Evolutionary conservation across 345 rosid genomes (phyloP), one percentile per base, ranked within the genome.

Genomic region (Reutealis trisperma): DNA sequence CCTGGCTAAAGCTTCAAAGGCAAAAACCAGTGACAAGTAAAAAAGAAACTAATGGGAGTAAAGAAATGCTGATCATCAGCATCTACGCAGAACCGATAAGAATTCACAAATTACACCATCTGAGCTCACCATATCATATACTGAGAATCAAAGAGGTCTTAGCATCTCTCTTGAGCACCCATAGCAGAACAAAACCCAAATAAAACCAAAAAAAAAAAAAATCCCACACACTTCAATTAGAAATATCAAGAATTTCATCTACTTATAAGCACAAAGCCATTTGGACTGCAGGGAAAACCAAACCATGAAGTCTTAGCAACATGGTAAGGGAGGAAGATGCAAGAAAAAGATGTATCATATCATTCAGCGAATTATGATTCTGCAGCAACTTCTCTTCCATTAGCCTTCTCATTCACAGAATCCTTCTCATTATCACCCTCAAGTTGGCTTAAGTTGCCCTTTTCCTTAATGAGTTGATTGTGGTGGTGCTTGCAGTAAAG

Each of bases 401-500:
- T 81, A 52, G 78, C 74, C 54, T 84, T 83, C 51, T 72, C 54
- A 59, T 25, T 78, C 71, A 32, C 41, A 54, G 81, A 30, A 55
- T 67, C 87, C 80, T 85, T 88, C 61, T 84, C 80, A 30, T 75
- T 80, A 30, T 92, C 98, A 5, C 93, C 97, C 80, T 96, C 97
- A 37, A 96, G 97, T 81, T 96, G 98, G 90, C 99, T 96, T 63
- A 96, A 72, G 76, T 96, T 96, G 14, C 99, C 98, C 82, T 93
- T 93, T 86, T 96, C 97, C 86, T 84, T 92, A 68, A 96, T 92
- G 79, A 96, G 95, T 80, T 93, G 99, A 77, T 85, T 86, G 71
- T 96, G 98, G 83, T 96, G 99, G 86, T 93, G 99, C 80, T 91
- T 93, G 86, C 99, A 96, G 83, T 93, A 96, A 79, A 96, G 94